Conservation (phyloP, 2,329 filamentous ascomycete genomes). For the Claviceps sp. region DNA sequence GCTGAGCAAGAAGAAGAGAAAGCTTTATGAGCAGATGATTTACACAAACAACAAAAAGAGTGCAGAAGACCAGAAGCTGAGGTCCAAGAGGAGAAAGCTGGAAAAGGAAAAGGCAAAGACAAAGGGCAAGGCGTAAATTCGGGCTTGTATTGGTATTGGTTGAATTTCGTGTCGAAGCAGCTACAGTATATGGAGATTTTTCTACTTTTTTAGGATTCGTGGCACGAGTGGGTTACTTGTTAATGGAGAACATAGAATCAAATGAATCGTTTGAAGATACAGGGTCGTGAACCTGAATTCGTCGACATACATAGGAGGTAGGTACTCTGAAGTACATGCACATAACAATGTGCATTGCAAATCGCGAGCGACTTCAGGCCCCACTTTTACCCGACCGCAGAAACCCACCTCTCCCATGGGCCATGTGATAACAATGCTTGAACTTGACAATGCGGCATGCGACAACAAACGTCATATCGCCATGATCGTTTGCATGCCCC, state of each 20-base stretch:
- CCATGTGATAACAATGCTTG: no score
- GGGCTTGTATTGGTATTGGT: not conserved
- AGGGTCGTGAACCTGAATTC: no score
- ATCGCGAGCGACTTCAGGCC: no score
- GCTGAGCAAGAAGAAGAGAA: slow-evolving; percentile 95
- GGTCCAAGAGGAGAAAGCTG: slow-evolving; percentile 79
- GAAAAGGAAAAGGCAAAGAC: slow-evolving; percentile 46
- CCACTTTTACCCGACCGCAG: no score
- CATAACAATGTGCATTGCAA: no score
- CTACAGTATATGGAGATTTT: not conserved
- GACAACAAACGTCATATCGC: no score
- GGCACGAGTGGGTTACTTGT: not conserved
- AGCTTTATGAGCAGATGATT: slow-evolving; percentile 94
- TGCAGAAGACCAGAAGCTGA: slow-evolving; percentile 73
- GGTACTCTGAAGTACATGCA: no score
- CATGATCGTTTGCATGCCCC: no score
- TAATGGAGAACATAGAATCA: not conserved
- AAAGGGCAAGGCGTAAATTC: slow-evolving; percentile 25
- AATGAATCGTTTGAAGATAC: not conserved
- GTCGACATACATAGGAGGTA: no score
- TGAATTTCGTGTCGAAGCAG: not conserved
- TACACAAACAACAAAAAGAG: slow-evolving; percentile 92
- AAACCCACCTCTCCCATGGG: no score
- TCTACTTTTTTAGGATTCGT: not conserved
- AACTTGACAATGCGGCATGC: no score